Base-by-base conservation (phyloP, 140 eudicot genomes). In the Flaveria floridana region DNA sequence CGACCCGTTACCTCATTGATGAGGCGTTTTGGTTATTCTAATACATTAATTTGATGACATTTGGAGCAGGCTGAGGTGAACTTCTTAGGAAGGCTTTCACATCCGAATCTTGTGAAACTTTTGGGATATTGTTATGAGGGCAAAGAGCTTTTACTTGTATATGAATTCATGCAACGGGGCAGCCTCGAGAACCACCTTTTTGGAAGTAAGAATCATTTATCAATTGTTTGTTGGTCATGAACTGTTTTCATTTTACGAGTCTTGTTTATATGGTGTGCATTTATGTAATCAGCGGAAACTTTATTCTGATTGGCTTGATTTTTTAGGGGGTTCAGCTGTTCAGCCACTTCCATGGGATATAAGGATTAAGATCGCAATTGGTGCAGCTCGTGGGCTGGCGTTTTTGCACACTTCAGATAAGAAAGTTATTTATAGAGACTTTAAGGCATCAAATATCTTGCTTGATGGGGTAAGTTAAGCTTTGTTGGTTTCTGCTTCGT, bases 41-140 rank as follows among this genome's bases (percentile, higher is more conserved):
- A 62, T 34, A 57, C 68, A 56, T 44, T 78, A 67, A 61, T 25
- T 76, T 46, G 7, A 10, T 73, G 34, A 39, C 26, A 2, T 53
- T 67, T 81, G 18, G 55, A 51, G 76, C 65, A 87, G 94, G 86
- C 88, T 7, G 88, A 87, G 79, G 94, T 87, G 10, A 85, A 85
- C 70, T 87, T 87, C 71, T 59, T 88, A 16, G 94, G 90, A 78
- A 82, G 90, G 79, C 86, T 88, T 58, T 88, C 88, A 9, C 94
- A 87, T 74, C 94, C 90, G 0, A 83, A 87, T 68, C 87, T 79
- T 55, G 85, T 85, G 63, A 77, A 65, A 52, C 80, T 77, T 47
- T 74, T 87, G 78, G 93, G 93, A 61, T 87, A 87, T 65, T 87
- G 89, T 74, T 83, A 82, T 44, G 93, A 87, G 70, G 88, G 85